Base-by-base conservation (phyloP, 805 yeast species). In the Saccharomycopsis malanga region DNA sequence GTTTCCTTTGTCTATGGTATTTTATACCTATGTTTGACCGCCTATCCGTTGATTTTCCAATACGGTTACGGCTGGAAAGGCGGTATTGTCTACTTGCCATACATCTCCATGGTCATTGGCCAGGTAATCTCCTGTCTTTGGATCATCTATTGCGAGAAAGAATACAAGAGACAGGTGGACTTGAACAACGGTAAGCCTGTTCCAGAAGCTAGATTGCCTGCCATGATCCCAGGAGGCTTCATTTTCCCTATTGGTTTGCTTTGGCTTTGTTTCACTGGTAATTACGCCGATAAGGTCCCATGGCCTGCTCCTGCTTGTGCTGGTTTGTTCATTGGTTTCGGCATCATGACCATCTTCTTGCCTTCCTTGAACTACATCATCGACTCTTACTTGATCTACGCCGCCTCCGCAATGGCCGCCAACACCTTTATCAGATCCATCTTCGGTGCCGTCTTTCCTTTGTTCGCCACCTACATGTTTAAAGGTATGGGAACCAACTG, bases 211-310 rank as follows among this genome's bases (percentile, higher is more conserved):
- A 77, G 96, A 63, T 69, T 88, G 48, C 77, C 81, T 15, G 79
- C 89, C 29, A 77, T 87, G 83, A 74, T 86, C 65, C 63, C 73
- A 37, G 89, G 95, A 27, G 79, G 81, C 21, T 54, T 85, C 45
- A 60, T 73, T 6, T 86, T 88, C 68, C 83, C 94, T 24, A 69
- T 77, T 45, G 96, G 96, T 45, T 68, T 87, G 53, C 71, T 87
- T 58, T 84, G 95, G 95, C 71, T 88, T 62, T 77, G 85, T 48
- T 88, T 96, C 96, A 69, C 91, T 7, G 96, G 95, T 60, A 74
- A 77, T 53, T 88, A 80, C 63, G 81, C 76, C 42, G 63, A 80
- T 30, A 64, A 64, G 37, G 76, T 86, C 34, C 95, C 82, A 60
- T 88, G 91, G 91, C 81, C 79, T 57, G 85, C 76, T n/a, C 93